These are phyloP conservation scores for Lepidium didymum DNA, from an alignment of 345 rosid species.

Conservation along the genomic window DNA sequence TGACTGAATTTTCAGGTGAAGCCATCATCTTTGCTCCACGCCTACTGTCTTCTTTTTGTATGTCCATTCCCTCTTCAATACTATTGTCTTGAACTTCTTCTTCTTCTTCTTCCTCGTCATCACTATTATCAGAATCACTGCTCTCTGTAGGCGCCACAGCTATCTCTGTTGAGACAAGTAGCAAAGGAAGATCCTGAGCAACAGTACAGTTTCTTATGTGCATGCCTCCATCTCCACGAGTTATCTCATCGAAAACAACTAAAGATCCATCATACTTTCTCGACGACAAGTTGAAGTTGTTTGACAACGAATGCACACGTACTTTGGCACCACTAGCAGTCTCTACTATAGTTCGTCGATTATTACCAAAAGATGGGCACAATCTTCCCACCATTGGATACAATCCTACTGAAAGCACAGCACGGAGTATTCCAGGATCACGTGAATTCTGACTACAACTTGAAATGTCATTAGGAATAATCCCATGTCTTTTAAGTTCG, in stretches of 20 bases:
- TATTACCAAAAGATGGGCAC: slow-evolving; percentile 38
- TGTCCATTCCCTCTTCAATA: slow-evolving; percentile 44
- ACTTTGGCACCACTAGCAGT: slow-evolving; percentile 70
- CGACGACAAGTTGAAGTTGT: slow-evolving; percentile 42
- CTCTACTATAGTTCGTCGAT: slow-evolving; percentile 48
- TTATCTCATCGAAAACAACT: slow-evolving; percentile 74
- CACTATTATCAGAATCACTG: slow-evolving; percentile 29
- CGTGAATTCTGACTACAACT: slow-evolving; percentile 59
- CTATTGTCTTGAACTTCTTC: slow-evolving; percentile 36
- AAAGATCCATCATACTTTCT: slow-evolving; percentile 41
- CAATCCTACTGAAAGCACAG: slow-evolving; percentile 79
- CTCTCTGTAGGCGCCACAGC: slow-evolving; percentile 56
- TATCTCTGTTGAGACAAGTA: slow-evolving; percentile 70
- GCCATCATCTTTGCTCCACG: slow-evolving; percentile 52
- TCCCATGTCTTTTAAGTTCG: slow-evolving; percentile 57
- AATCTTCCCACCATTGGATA: slow-evolving; percentile 83
- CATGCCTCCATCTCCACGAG: slow-evolving; percentile 79
- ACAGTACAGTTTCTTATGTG: slow-evolving; percentile 61
- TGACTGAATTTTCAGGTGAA: slow-evolving; percentile 64
- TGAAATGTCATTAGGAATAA: slow-evolving; percentile 52
- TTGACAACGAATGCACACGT: slow-evolving; percentile 59
- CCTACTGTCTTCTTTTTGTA: slow-evolving; percentile 23
- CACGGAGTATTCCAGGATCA: slow-evolving; percentile 70
- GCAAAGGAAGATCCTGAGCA: slow-evolving; percentile 65
- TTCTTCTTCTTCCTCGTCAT: slow-evolving; percentile 32